phyloP scores from a whole-genome alignment of 768 basidiomycete species.

The Hemileccinum impolitum region DNA sequence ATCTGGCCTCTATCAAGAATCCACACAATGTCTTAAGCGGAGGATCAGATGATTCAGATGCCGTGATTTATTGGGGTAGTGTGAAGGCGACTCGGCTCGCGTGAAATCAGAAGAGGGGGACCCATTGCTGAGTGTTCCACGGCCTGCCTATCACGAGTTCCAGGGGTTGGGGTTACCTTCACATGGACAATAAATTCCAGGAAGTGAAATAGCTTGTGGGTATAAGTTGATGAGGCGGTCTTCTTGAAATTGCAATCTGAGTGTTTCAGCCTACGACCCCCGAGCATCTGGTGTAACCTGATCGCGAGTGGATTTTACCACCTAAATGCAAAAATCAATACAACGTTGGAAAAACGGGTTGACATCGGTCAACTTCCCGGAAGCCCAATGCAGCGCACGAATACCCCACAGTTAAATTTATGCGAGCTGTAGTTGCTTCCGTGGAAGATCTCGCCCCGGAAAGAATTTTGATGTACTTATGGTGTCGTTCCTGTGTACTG shows the following conservation, averaged over 20 bases:
- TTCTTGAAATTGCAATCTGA: background rate
- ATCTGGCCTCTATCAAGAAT: too few species aligned
- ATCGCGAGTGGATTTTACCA: too few species aligned
- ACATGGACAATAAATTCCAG: background rate
- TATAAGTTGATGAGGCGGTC: background rate
- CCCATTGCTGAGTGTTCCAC: background rate
- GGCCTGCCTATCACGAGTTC: background rate
- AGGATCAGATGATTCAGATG: conserved; percentile 16
- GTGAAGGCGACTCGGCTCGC: background rate
- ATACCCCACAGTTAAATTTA: conserved; percentile 4
- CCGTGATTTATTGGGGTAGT: conserved; percentile 1
- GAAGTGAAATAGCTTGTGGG: background rate
- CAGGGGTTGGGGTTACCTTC: background rate
- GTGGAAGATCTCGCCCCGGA: background rate
- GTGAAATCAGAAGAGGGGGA: background rate
- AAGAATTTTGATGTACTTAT: background rate
- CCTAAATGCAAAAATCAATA: background rate
- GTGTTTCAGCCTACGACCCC: too few species aligned
- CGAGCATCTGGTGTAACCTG: too few species aligned
- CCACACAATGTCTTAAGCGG: too few species aligned
- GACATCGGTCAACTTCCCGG: background rate
- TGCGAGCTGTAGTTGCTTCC: background rate
- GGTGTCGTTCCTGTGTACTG: background rate
- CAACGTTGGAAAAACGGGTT: background rate
- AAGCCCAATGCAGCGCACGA: too few species aligned